These are phyloP conservation scores for Beauveria scarabaeidicola DNA, from an alignment of 2,329 filamentous ascomycete species.

Conservation along the genomic window DNA sequence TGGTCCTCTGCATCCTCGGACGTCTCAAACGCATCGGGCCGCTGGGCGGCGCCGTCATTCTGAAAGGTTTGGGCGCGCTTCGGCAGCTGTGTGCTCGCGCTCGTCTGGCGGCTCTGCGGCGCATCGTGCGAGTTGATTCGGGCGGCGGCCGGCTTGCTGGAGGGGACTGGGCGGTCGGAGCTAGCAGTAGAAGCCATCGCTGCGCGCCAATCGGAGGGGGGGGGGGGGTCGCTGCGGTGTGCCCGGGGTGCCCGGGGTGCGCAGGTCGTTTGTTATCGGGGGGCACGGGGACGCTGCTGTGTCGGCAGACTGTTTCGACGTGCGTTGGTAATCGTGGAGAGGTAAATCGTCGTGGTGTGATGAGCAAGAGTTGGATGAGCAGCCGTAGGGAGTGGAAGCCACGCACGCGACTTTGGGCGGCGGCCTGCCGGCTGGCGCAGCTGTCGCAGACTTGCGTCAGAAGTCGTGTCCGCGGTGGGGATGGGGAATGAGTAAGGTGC, in stretches of 20 bases:
- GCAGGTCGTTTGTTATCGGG: not conserved
- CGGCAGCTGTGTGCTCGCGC: slow-evolving; percentile 25
- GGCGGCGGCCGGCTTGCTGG: not conserved
- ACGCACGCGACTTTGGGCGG: not conserved
- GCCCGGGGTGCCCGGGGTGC: not conserved
- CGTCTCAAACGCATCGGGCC: slow-evolving; percentile 42
- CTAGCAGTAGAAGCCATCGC: slow-evolving; percentile 2
- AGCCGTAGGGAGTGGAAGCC: not conserved
- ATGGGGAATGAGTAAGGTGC: not conserved
- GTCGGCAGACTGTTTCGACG: not conserved
- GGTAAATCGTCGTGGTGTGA: not conserved
- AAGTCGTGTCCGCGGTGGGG: not conserved
- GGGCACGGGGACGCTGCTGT: not conserved
- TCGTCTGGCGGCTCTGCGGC: slow-evolving; percentile 18
- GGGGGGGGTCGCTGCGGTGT: not conserved
- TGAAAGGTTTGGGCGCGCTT: slow-evolving; percentile 41
- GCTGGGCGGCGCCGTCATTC: slow-evolving; percentile 24
- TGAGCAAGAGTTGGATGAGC: not conserved
- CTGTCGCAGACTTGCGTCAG: slow-evolving; percentile 5
- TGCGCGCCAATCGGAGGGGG: not conserved
- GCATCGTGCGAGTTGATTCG: slow-evolving; percentile 1
- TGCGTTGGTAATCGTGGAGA: not conserved
- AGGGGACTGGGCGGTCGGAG: not conserved
- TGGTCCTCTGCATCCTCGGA: slow-evolving; percentile 28
- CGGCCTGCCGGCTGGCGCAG: not conserved